Evolutionary conservation across 306 rosid genomes (phyloP).

Genomic region (Citrullus amarus): DNA sequence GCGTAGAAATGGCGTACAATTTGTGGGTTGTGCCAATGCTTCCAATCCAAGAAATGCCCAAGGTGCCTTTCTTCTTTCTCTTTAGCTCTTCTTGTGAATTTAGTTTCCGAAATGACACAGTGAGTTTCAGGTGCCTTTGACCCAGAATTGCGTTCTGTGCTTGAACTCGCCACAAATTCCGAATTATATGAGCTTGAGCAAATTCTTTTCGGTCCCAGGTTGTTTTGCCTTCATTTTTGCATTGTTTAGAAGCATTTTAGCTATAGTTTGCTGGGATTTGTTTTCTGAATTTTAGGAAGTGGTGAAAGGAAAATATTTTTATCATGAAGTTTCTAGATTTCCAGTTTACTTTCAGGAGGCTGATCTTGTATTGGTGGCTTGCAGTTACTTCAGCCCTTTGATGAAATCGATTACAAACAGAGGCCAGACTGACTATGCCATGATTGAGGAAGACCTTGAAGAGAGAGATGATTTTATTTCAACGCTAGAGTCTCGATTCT

Average conservation of each 20-base stretch:
- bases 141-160: constrained; percentile 62
- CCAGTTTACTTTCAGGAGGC: constrained; percentile 2
- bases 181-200: constrained; percentile 65
- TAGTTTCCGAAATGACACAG: background rate
- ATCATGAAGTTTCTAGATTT: background rate
- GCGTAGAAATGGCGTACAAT: constrained; percentile 20
- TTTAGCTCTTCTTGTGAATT: background rate
- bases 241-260: background rate
- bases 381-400: constrained; percentile 91
- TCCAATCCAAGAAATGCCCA: constrained; percentile 26
- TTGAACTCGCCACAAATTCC: constrained; percentile 73
- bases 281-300: no score
- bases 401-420: constrained; percentile 53
- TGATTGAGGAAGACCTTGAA: constrained; percentile 63
- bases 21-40: constrained; percentile 31
- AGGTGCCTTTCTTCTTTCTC: constrained; percentile 18
- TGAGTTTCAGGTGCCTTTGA: constrained; percentile 35
- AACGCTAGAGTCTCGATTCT: constrained; percentile 70
- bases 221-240: background rate
- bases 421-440: constrained; percentile 42
- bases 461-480: constrained; percentile 57
- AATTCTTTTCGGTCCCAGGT: constrained; percentile 90
- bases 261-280: background rate
- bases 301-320: background rate
- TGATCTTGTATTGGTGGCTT: constrained; percentile 12